phyloP scores from a whole-genome alignment of 106 monocot species.

The Dendrobium chrysotoxum region DNA sequence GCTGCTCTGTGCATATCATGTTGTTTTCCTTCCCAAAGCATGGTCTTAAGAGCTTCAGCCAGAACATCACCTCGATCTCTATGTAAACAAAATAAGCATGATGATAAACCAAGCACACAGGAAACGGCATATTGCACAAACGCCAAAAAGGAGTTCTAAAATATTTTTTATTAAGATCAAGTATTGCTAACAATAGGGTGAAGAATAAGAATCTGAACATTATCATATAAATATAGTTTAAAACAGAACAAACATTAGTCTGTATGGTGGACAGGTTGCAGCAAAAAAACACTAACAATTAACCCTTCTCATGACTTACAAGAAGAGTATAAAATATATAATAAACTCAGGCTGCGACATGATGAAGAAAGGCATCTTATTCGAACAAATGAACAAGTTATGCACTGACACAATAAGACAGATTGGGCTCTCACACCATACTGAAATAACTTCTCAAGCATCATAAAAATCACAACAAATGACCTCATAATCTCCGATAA shows the following conservation, averaged over 20 bases:
- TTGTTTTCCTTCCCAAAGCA: conserved; percentile 94
- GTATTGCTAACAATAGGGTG: not conserved
- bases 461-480: too few species aligned
- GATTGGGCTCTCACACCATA: too few species aligned
- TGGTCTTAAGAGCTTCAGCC: conserved; percentile 76
- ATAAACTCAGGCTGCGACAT: too few species aligned
- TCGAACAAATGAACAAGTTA: too few species aligned
- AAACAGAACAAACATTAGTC: not conserved
- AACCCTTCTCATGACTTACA: too few species aligned
- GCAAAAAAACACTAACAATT: too few species aligned
- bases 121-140: not conserved
- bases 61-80: conserved; percentile 80
- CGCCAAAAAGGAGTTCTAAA: not conserved
- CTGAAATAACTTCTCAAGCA: too few species aligned
- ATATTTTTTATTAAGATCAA: not conserved
- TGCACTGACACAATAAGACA: too few species aligned
- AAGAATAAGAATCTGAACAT: not conserved
- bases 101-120: not conserved
- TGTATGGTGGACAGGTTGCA: not conserved
- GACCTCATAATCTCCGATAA: too few species aligned
- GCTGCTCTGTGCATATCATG: conserved; percentile 95
- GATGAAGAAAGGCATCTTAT: too few species aligned
- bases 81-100: conserved; percentile 1
- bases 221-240: not conserved
- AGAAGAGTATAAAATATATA: too few species aligned